A percentile compares a stretch with the other conserved stretches of the same genome.
phyloP scores from a whole-genome alignment of 257 asterid genomes.

The Rhazya stricta region DNA sequence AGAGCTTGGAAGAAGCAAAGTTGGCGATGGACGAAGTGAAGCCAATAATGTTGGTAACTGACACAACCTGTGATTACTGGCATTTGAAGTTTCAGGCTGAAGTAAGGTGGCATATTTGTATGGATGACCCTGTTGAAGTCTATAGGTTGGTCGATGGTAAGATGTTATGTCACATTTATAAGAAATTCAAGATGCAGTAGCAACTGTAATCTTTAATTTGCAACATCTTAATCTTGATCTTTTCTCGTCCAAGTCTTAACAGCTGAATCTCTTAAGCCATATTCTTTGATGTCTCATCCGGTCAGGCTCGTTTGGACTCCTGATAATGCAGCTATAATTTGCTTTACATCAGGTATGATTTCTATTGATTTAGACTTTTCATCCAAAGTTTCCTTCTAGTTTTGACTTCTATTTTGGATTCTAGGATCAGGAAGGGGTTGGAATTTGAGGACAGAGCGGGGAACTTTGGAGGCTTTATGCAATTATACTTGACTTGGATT shows the following conservation, averaged over 20 bases:
- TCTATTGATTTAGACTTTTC: neutral
- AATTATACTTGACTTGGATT: neutral
- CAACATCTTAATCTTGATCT: neutral
- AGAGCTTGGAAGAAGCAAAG: conserved; percentile 85
- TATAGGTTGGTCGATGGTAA: conserved; percentile 31
- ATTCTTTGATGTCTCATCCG: conserved; percentile 15
- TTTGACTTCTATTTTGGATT: neutral
- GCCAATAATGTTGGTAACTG: conserved; percentile 60
- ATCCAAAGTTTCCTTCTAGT: neutral
- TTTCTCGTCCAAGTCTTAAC: conserved; percentile 42
- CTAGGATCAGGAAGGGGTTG: neutral
- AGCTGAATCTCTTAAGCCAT: conserved; percentile 38
- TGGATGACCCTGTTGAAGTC: conserved; percentile 28
- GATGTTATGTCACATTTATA: neutral
- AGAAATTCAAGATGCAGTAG: neutral
- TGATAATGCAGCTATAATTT: conserved; percentile 58
- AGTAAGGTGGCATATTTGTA: conserved; percentile 61
- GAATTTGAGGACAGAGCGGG: neutral
- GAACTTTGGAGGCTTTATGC: neutral
- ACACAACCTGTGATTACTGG: conserved; percentile 57
- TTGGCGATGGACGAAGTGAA: conserved; percentile 63
- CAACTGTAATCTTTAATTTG: neutral
- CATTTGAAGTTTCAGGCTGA: conserved; percentile 51
- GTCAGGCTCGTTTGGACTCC: conserved; percentile 69
- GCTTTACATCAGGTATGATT: conserved; percentile 67